phyloP scores from a whole-genome alignment of 768 basidiomycete genomes.

The Boletus pseudo-olivaceus region DNA sequence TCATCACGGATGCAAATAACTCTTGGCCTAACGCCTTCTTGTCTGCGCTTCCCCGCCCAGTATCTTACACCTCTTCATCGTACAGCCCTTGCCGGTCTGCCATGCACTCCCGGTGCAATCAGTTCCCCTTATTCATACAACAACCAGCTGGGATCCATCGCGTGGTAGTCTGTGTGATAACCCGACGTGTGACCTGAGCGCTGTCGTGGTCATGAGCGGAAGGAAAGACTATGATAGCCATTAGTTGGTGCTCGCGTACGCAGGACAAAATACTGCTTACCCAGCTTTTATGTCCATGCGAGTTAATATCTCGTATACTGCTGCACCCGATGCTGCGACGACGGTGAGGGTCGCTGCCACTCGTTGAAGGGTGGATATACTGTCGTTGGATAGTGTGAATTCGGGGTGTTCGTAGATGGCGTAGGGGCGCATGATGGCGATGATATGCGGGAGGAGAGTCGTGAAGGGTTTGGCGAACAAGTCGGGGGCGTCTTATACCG shows the following conservation, averaged over 20 bases:
- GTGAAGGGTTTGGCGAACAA: not conserved
- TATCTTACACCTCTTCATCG: conserved; percentile 10
- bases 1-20: conserved; percentile 8
- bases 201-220: conserved; percentile 6
- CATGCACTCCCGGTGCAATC: not conserved
- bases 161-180: not conserved
- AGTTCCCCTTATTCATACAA: conserved; percentile 13
- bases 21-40: not conserved
- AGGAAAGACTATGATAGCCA: conserved; percentile 6
- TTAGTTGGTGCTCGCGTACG: not conserved
- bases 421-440: conserved; percentile 30
- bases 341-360: conserved; percentile 28
- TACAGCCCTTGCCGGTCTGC: not conserved
- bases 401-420: conserved; percentile 34
- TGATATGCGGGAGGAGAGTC: not conserved
- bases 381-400: conserved; percentile 26
- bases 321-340: conserved; percentile 33
- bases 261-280: conserved; percentile 7
- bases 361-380: conserved; percentile 20
- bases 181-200: not conserved
- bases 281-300: conserved; percentile 13
- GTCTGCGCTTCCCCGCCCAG: not conserved
- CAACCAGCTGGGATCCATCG: conserved; percentile 4
- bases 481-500: conserved; percentile 4
- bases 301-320: conserved; percentile 28